Percentiles rank a stretch among this genome's conserved stretches.
Conservation (phyloP, 179 eudicot species). For the Actinidia arguta region DNA sequence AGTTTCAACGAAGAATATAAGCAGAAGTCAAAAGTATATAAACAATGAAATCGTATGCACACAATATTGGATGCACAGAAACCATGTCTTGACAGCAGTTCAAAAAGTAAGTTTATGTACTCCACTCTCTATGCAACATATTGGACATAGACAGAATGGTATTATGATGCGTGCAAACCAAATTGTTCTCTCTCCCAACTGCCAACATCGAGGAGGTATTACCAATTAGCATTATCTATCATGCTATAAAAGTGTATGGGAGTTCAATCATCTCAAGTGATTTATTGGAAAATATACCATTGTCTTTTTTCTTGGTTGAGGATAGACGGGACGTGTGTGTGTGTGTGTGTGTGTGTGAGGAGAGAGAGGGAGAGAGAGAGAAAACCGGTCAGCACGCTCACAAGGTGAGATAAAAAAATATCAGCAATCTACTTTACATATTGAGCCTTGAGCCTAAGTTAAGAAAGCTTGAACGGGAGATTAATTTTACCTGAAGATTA, state of each 20-base stretch:
- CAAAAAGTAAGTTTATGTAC: background rate
- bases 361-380: background rate
- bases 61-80: background rate
- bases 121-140: background rate
- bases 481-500: constrained; percentile 76
- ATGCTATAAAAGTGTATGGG: background rate
- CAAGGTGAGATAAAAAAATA: background rate
- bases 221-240: background rate
- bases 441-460: background rate
- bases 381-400: background rate
- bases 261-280: background rate
- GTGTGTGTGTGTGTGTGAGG: no score
- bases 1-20: background rate
- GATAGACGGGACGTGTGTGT: no score
- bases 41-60: background rate
- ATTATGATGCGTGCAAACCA: background rate
- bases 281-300: background rate
- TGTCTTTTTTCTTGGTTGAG: background rate
- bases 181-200: background rate
- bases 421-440: background rate
- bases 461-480: background rate
- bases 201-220: constrained; percentile 1
- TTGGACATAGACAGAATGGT: background rate
- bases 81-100: background rate
- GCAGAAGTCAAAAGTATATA: background rate